These are phyloP conservation scores for Venustampulla echinocandica DNA, from an alignment of 495 filamentous ascomycete species.

Conservation along the genomic window DNA sequence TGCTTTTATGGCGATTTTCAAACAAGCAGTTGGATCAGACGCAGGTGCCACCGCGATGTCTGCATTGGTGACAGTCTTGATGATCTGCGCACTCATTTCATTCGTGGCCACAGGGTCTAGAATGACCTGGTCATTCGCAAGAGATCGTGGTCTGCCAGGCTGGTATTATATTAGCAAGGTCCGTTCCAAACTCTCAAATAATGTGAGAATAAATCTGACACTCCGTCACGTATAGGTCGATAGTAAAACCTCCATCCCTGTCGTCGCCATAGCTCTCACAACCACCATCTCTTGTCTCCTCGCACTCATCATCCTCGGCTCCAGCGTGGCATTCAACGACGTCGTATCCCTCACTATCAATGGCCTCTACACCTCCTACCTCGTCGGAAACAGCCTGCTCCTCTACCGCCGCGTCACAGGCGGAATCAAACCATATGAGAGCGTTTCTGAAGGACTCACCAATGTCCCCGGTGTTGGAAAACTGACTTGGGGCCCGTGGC, in stretches of 20 bases:
- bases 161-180: slow-evolving; percentile 25
- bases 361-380: slow-evolving; percentile 36
- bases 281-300: slow-evolving; percentile 46
- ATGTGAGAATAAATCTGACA: slow-evolving; percentile 24
- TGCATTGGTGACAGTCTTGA: slow-evolving; percentile 31
- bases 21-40: slow-evolving; percentile 30
- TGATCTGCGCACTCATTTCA: slow-evolving; percentile 34
- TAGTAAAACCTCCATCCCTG: slow-evolving; percentile 39
- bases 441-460: slow-evolving; percentile 26
- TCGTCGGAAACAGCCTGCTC: slow-evolving; percentile 30
- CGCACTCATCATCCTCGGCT: slow-evolving; percentile 54
- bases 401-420: slow-evolving; percentile 25
- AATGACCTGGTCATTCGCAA: slow-evolving; percentile 45
- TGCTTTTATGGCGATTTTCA: slow-evolving; percentile 45
- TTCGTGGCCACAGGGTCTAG: slow-evolving; percentile 43
- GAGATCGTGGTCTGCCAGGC: slow-evolving; percentile 44
- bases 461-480: slow-evolving; percentile 27
- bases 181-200: slow-evolving; percentile 7
- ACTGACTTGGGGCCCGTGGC: slow-evolving; percentile 16
- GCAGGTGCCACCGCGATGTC: slow-evolving; percentile 35
- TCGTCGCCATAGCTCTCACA: slow-evolving; percentile 41
- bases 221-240: slow-evolving; percentile 29
- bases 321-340: slow-evolving; percentile 45
- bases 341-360: slow-evolving; percentile 41
- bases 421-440: slow-evolving; percentile 22